Evolutionary conservation across 164 flowering plant species (phyloP), one percentile per base, ranked within the genome.

Genomic region (Malania oleifera): DNA sequence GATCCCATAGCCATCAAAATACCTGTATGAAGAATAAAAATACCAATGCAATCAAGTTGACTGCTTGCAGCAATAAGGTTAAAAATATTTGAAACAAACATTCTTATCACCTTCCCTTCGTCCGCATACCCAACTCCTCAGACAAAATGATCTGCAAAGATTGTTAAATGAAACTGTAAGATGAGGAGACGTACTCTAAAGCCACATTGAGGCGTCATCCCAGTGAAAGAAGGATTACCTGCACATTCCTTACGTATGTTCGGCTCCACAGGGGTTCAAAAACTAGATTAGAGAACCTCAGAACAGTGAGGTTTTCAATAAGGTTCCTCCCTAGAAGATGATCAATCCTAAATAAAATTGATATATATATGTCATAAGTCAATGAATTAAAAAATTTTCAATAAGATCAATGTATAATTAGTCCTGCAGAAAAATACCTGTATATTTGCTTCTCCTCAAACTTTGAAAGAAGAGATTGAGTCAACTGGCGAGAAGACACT

Each of bases 241-340:
- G 84, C 10, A 83, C 73, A 71, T 69, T 77, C 8, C 77, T 68
- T 61, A 83, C 75, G 62, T 75, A 75, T 23, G 62, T 70, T 28
- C 82, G 64, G 57, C 72, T 71, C 87, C 90, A 84, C n/a, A 84
- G 47, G 44, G 87, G 87, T 67, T 82, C 77, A 60, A 84, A 84
- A 56, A 84, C 80, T 19, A 82, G 76, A 72, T 80, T 82, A 14
- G 84, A 78, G 63, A 81, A 83, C 53, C 84, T 73, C 55, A 84
- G 59, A 28, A 80, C 86, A 52, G 79, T 76, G 40, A 84, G 82
- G 61, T 80, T 82, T 63, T 84, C 86, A 62, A 84, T 77, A 35
- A 78, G 63, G 45, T 84, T 74, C 62, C 67, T 81, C 31, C 89
- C 86, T 26, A 83, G 52, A 29, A 77, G 81, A 72, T 83, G 86